Base-by-base conservation (phyloP, 306 rosid species). In the Bauhinia variegata region DNA sequence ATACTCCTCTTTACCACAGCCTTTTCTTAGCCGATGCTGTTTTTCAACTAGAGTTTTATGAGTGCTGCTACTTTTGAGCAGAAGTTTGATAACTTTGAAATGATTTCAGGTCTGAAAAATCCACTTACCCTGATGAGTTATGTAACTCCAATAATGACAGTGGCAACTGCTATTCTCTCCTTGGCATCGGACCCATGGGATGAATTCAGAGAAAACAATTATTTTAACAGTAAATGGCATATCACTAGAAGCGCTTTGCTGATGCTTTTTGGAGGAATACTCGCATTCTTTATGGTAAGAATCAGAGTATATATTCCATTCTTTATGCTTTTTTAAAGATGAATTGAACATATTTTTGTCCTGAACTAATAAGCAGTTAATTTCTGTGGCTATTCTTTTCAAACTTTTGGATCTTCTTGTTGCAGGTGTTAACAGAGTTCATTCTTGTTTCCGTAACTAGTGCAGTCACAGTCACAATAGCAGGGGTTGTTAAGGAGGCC, bases 401-500 rank as follows among this genome's bases (percentile, higher is more conserved):
- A 16, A 51, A 58, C 62, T 31, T 48, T 49, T 67, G 51, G 37
- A 66, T 70, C 53, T 71, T 64, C 50, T 77, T 79, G 72, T 80
- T 80, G 69, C 74, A 93, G 97, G 99, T 93, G 64, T 76, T 93
- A 59, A 90, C 95, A 38, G 96, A 90, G 65, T 93, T 84, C 82
- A 63, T 93, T 84, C 88, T 90, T 76, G 83, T 93, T 83, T 93
- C 99, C 0, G 91, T 86, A 60, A 93, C 99, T 64, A 93, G 99
- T 82, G 99, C 99, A 8, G 97, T 93, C 71, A 89, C 99, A 7
- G 89, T 93, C 60, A 93, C 99, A 32, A 91, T 93, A 59, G 99
- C 97, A 15, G 97, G 99, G 70, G 97, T 93, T 80, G 97, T 93
- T 43, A 93, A 93, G 87, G 99, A 93, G 79, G 92, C 99, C 18